Percentiles rank a stretch among this genome's conserved stretches.
These are phyloP conservation scores for Phragmites australis DNA, from an alignment of 176 grass and related monocot species.

Conservation along the genomic window DNA sequence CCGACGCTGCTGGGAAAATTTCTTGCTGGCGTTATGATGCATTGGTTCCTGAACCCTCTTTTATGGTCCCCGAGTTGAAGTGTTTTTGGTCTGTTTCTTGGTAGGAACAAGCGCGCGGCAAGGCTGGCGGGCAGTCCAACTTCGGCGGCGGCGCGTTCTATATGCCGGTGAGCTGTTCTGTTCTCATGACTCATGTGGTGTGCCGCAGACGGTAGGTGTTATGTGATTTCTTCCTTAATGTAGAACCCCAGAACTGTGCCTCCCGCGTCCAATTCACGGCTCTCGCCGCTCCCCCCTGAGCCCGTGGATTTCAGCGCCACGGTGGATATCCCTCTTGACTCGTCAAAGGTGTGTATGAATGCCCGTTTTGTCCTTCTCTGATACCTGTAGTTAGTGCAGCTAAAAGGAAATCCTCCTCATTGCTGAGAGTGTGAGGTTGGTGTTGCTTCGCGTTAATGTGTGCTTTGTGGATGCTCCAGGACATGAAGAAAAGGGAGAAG, in stretches of 20 bases:
- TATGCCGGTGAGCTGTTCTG: constrained; percentile 44
- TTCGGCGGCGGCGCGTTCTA: constrained; percentile 66
- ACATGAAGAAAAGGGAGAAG: constrained; percentile 87
- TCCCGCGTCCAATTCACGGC: constrained; percentile 72
- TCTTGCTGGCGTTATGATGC: background rate
- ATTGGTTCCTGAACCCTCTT: constrained; percentile 24
- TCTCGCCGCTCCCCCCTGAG: constrained; percentile 85
- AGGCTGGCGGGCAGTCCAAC: constrained; percentile 54
- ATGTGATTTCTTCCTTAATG: constrained; percentile 7
- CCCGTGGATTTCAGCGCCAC: constrained; percentile 76
- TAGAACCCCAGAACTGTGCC: constrained; percentile 74
- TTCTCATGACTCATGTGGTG: background rate
- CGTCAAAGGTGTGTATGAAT: constrained; percentile 61
- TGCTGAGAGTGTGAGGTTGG: background rate
- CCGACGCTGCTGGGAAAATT: background rate
- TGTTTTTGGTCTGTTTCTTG: background rate
- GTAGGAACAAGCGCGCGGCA: constrained; percentile 57
- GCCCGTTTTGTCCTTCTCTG: background rate
- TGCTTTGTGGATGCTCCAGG: constrained; percentile 47
- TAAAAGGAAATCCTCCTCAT: background rate
- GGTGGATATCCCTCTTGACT: constrained; percentile 85
- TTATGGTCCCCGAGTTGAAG: background rate
- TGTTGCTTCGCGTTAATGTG: background rate
- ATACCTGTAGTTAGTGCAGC: background rate
- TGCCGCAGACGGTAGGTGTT: background rate